Conservation (phyloP, 805 yeast species). For the Starmerella roubikii region DNA sequence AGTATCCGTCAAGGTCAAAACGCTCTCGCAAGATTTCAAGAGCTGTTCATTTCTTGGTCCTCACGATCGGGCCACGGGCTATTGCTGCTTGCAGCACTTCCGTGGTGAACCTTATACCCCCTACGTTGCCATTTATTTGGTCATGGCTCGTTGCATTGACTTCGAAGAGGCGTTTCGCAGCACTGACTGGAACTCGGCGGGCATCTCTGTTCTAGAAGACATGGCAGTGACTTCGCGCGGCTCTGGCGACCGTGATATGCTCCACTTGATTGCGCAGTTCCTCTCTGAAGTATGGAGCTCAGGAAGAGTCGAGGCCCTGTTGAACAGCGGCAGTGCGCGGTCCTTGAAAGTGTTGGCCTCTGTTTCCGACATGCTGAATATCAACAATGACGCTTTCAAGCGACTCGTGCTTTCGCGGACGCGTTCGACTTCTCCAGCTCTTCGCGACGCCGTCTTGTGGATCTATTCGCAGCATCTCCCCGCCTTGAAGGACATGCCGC, state of each 20-base stretch:
- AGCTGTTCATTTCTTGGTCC: background rate
- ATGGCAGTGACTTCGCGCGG: slow-evolving; percentile 5
- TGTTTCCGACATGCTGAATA: background rate
- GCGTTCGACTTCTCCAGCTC: background rate
- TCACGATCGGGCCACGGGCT: background rate
- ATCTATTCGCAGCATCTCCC: slow-evolving; percentile 3
- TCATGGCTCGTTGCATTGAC: background rate
- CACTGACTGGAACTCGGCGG: background rate
- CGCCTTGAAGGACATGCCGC: background rate
- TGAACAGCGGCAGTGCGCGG: slow-evolving; percentile 5
- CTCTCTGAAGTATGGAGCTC: slow-evolving; percentile 10
- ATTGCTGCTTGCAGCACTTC: background rate
- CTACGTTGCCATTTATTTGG: background rate
- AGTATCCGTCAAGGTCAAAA: background rate
- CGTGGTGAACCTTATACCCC: background rate
- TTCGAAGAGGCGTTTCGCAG: slow-evolving; percentile 1
- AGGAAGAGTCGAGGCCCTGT: slow-evolving; percentile 4
- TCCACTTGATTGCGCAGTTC: slow-evolving; percentile 1
- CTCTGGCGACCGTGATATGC: background rate
- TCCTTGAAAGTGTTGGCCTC: slow-evolving; percentile 11
- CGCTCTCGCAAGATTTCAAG: background rate
- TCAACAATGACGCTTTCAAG: background rate
- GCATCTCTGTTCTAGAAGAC: slow-evolving; percentile 7
- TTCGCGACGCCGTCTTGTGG: slow-evolving; percentile 12
- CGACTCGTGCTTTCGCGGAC: background rate